Percentiles rank a stretch among this genome's conserved stretches.
Evolutionary conservation across 768 basidiomycete species (phyloP).

Genomic region (Paxillus involutus): DNA sequence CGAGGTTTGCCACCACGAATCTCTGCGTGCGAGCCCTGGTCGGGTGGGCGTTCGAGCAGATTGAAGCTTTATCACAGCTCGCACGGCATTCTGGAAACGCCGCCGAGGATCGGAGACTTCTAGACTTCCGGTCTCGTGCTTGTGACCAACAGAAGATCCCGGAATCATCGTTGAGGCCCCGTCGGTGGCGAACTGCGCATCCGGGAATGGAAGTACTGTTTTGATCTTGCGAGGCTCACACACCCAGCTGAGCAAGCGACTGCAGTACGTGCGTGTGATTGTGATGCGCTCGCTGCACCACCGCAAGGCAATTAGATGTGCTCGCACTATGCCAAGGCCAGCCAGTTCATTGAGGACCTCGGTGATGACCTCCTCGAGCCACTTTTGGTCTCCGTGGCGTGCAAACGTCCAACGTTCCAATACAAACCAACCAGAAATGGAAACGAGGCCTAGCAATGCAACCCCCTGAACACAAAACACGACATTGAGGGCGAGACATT

Average conservation of each 20-base stretch:
- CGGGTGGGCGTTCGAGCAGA: conserved; percentile 20
- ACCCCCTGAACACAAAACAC: conserved; percentile 20
- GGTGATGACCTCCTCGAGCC: conserved; percentile 42
- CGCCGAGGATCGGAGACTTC: conserved; percentile 24
- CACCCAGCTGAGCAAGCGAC: conserved; percentile 13
- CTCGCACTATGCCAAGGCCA: conserved; percentile 21
- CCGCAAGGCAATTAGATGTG: conserved; percentile 17
- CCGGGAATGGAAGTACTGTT: neutral
- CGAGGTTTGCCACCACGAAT: conserved; percentile 28
- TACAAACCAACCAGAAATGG: conserved; percentile 52
- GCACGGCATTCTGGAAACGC: conserved; percentile 42
- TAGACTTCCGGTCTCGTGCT: conserved; percentile 12
- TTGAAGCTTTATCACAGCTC: conserved; percentile 42
- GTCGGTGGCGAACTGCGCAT: neutral
- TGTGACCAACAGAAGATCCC: neutral
- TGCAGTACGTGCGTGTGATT: conserved; percentile 4
- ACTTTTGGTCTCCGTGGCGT: conserved; percentile 43
- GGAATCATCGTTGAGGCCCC: conserved; percentile 7
- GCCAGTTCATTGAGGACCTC: conserved; percentile 23
- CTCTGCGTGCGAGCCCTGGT: conserved; percentile 23
- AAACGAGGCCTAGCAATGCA: conserved; percentile 39
- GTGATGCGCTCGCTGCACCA: conserved; percentile 22
- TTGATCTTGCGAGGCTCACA: neutral
- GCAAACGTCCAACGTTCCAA: conserved; percentile 48
- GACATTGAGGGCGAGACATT: neutral